Percentiles rank a stretch among this genome's conserved stretches.
phyloP scores from a whole-genome alignment of 192 early-diverging fungal genomes.

The Umbelopsis ramanniana region DNA sequence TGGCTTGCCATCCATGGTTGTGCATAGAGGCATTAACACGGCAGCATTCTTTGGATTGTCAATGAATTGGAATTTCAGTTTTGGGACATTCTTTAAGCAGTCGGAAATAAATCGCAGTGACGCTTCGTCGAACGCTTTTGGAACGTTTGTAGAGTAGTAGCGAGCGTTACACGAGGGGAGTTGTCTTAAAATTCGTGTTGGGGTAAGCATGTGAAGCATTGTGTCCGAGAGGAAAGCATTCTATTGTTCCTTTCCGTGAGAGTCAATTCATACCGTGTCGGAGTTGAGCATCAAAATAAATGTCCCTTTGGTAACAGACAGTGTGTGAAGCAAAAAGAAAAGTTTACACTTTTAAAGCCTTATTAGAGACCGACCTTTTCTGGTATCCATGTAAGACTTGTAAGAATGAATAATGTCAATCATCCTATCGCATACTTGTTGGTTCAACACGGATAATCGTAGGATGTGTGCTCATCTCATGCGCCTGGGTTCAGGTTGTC shows the following conservation, averaged over 20 bases:
- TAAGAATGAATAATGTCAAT: too few relatives aligned
- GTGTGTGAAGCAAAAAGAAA: too few relatives aligned
- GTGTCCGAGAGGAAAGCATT: background rate
- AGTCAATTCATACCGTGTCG: background rate
- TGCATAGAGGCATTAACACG: conserved; percentile 63
- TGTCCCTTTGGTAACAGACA: background rate
- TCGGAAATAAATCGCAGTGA: background rate
- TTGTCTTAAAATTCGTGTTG: background rate
- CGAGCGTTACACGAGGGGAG: conserved; percentile 7
- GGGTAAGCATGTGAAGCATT: conserved; percentile 12
- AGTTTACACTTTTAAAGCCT: background rate
- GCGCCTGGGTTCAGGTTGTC: too few relatives aligned
- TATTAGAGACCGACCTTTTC: too few relatives aligned
- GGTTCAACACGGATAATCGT: too few relatives aligned
- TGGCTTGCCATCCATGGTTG: conserved; percentile 54
- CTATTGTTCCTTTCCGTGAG: background rate
- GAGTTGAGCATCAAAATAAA: background rate
- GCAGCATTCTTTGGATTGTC: conserved; percentile 36
- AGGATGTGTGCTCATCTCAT: too few relatives aligned
- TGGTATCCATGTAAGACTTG: too few relatives aligned
- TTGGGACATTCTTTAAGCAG: conserved; percentile 32
- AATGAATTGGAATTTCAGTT: conserved; percentile 30
- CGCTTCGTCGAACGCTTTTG: background rate
- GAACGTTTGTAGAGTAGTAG: background rate
- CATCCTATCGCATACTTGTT: too few relatives aligned